Evolutionary conservation across 495 filamentous ascomycete species (phyloP).

Genomic region (Bryoglossum gracile): DNA sequence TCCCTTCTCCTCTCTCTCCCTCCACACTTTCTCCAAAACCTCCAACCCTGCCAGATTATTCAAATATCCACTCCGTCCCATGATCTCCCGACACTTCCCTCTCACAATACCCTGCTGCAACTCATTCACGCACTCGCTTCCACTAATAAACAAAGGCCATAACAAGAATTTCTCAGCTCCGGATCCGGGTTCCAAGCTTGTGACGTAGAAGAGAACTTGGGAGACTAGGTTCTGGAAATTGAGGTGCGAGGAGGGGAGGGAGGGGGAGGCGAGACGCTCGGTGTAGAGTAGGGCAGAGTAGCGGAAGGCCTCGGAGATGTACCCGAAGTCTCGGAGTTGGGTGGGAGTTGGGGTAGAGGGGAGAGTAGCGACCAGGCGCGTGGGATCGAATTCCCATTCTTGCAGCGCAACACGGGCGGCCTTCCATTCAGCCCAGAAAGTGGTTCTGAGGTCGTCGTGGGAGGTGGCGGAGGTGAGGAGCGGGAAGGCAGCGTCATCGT

Average conservation of each 20-base stretch:
- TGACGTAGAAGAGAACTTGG: slow-evolving; percentile 73
- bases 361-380: slow-evolving; percentile 36
- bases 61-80: slow-evolving; percentile 80
- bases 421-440: slow-evolving; percentile 84
- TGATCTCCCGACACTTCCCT: slow-evolving; percentile 74
- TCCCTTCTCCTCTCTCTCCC: slow-evolving; percentile 38
- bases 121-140: slow-evolving; percentile 83
- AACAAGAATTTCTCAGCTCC: slow-evolving; percentile 78
- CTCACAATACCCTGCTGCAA: slow-evolving; percentile 71
- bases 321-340: slow-evolving; percentile 48
- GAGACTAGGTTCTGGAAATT: slow-evolving; percentile 79
- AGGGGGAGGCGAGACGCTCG: slow-evolving; percentile 77
- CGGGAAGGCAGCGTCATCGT: slow-evolving; percentile 25
- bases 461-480: slow-evolving; percentile 4
- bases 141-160: slow-evolving; percentile 89
- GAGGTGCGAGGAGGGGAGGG: slow-evolving; percentile 62
- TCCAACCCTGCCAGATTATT: slow-evolving; percentile 86
- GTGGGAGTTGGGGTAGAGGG: slow-evolving; percentile 34
- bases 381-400: slow-evolving; percentile 66
- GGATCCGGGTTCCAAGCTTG: slow-evolving; percentile 58
- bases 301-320: slow-evolving; percentile 80
- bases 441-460: slow-evolving; percentile 47
- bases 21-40: slow-evolving; percentile 81
- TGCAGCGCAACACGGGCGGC: slow-evolving; percentile 69
- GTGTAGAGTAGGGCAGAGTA: slow-evolving; percentile 85